These are phyloP conservation scores for Candida stauntonica DNA, from an alignment of 805 yeast genomes.

Conservation along the genomic window DNA sequence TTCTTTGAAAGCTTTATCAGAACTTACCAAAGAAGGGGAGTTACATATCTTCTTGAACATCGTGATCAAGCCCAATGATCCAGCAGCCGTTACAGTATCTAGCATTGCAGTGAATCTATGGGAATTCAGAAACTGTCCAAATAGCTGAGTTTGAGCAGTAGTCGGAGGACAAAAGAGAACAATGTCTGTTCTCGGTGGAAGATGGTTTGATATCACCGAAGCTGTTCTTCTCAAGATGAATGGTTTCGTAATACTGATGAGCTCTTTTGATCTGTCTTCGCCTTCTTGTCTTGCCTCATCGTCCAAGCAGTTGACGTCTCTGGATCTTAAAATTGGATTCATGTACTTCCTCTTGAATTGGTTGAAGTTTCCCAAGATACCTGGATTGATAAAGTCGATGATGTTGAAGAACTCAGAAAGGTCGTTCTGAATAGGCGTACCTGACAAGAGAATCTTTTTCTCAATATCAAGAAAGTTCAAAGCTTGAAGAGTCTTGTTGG, in stretches of 20 bases:
- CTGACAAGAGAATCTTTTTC: slow-evolving; percentile 66
- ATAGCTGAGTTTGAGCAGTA: slow-evolving; percentile 48
- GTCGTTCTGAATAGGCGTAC: slow-evolving; percentile 94
- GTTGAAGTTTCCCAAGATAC: slow-evolving; percentile 60
- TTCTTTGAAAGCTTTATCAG: slow-evolving; percentile 42
- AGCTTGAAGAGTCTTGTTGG: slow-evolving; percentile 66
- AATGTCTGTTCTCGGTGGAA: slow-evolving; percentile 73
- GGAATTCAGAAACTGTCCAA: slow-evolving; percentile 41
- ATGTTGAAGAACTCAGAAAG: slow-evolving; percentile 76
- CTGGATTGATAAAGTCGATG: slow-evolving; percentile 81
- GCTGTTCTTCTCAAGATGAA: slow-evolving; percentile 75
- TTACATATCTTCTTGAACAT: slow-evolving; percentile 78
- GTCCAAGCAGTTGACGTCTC: slow-evolving; percentile 60
- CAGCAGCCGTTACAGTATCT: slow-evolving; percentile 21
- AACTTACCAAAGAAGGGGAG: slow-evolving; percentile 59
- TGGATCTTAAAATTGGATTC: slow-evolving; percentile 64
- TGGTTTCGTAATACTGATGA: slow-evolving; percentile 56
- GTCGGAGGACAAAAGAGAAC: slow-evolving; percentile 80
- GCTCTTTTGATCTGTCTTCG: slow-evolving; percentile 53
- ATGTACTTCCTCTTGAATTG: slow-evolving; percentile 59
- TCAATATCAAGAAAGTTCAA: slow-evolving; percentile 38
- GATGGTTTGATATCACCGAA: slow-evolving; percentile 47
- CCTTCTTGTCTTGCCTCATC: slow-evolving; percentile 50
- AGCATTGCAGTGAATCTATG: slow-evolving; percentile 27
- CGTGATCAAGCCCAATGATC: slow-evolving; percentile 66